phyloP scores from a whole-genome alignment of 768 basidiomycete species.

The Mycena albidolilacea region DNA sequence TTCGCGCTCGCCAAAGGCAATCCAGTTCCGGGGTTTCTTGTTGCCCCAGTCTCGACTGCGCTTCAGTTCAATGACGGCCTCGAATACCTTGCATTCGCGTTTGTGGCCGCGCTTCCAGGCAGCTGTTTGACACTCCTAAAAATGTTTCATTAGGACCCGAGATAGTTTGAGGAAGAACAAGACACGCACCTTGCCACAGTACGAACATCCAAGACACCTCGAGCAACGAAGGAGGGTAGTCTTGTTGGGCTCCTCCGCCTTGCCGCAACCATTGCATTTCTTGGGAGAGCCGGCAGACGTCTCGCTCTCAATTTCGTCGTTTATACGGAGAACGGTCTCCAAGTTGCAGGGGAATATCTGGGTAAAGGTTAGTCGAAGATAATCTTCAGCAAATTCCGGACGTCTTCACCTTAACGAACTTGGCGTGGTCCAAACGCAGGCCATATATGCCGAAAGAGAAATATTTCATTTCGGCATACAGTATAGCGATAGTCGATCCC shows the following conservation, averaged over 20 bases:
- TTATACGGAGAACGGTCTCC: conserved; percentile 36
- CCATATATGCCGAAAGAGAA: conserved; percentile 18
- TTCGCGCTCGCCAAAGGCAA: conserved; percentile 28
- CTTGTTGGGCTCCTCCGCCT: conserved; percentile 24
- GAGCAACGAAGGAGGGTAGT: conserved; percentile 32
- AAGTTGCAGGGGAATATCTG: conserved; percentile 38
- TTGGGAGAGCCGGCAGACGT: conserved; percentile 16
- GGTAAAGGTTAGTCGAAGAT: neutral
- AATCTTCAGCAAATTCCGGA: neutral
- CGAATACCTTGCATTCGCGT: conserved; percentile 38
- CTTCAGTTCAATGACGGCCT: conserved; percentile 32
- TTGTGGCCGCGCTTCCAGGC: conserved; percentile 39
- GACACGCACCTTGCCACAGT: conserved; percentile 31
- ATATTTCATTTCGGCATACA: conserved; percentile 34
- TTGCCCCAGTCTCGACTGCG: conserved; percentile 34
- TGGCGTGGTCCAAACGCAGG: conserved; percentile 31
- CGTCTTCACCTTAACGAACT: conserved; percentile 37
- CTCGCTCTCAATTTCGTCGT: conserved; percentile 37
- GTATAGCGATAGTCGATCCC: conserved; percentile 33
- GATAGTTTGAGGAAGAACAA: neutral
- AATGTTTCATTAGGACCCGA: neutral
- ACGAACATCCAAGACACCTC: conserved; percentile 28
- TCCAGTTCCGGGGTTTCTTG: conserved; percentile 25
- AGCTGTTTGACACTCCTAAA: conserved; percentile 37
- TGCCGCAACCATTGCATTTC: conserved; percentile 36